phyloP scores from a whole-genome alignment of 2,329 filamentous ascomycete species.

The Penicillium sp. region DNA sequence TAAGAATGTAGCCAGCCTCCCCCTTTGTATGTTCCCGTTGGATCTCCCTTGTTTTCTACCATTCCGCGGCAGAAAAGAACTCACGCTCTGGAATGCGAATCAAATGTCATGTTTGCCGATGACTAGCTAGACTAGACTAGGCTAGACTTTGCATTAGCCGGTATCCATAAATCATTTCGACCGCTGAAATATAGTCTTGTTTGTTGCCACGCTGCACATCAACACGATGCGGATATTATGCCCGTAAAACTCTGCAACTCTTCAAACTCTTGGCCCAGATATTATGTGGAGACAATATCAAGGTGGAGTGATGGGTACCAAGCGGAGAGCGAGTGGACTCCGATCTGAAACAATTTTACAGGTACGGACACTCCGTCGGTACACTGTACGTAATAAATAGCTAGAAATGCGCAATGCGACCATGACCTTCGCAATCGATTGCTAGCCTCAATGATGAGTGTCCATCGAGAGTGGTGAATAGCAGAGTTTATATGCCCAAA shows the following conservation, averaged over 20 bases:
- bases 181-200: not conserved
- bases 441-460: not conserved
- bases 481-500: not conserved
- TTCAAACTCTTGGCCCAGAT: not conserved
- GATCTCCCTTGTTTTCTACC: not conserved
- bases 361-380: not conserved
- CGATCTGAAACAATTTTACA: constrained; percentile 2
- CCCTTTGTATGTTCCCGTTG: not conserved
- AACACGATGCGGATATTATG: not conserved
- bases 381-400: not conserved
- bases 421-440: not conserved
- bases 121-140: not conserved
- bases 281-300: not conserved
- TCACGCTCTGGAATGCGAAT: not conserved
- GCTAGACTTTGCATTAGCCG: constrained; percentile 3
- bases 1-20: not conserved
- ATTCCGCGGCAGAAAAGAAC: not conserved
- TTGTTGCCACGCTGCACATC: not conserved
- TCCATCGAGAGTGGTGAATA: not conserved
- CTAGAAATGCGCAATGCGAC: constrained; percentile 10
- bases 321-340: not conserved
- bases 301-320: not conserved
- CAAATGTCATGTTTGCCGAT: not conserved
- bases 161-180: constrained; percentile 8
- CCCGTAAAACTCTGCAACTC: not conserved